Evolutionary conservation across 805 yeast species (phyloP), one percentile per base, ranked within the genome.

Genomic region (Ogataea polymorpha): DNA sequence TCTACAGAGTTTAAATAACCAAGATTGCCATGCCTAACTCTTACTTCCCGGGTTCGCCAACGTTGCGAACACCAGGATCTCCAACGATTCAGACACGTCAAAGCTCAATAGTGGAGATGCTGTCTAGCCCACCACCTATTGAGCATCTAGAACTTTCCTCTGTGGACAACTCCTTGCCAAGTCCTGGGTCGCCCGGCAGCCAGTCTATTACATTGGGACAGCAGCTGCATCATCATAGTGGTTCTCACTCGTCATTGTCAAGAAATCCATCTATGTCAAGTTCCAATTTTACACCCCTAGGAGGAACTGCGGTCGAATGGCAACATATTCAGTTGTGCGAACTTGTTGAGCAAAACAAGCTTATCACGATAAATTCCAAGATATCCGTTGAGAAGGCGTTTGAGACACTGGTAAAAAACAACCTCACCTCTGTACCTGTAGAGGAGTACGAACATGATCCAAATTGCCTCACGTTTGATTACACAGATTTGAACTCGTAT

Each of bases 341-440:
- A 51, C 71, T 93, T 52, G 82, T 89, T 29, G 95, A 87, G 62
- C 71, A 75, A 32, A 89, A 84, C 49, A 83, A 86, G 59, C 72
- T 93, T 52, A 76, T 90, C 35, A 72, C 80, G 30, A 80, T 89
- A 48, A 75, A 76, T 46, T 78, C 82, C 3, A 65, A 77, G 5
- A 68, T 78, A 25, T 79, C 96, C 3, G 95, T 91, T 16, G 96
- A 91, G 61, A 74, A 79, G 41, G 96, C 98, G 2, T 93, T 86
- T 66, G 88, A 89, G 54, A 80, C 82, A 4, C 71, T 91, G 55
- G 73, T 76, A 23, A 66, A 72, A 23, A 74, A 90, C 61, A 80
- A 83, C 49, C 74, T 93, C 56, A 91, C 96, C 2, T 83, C 95
- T 12, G 68, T 93, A 41, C 98, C 99, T 0, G 93, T 91, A 13